These are phyloP conservation scores for Leishmania martiniquensis DNA, from an alignment of 208 protist genomes.

Conservation along the genomic window DNA sequence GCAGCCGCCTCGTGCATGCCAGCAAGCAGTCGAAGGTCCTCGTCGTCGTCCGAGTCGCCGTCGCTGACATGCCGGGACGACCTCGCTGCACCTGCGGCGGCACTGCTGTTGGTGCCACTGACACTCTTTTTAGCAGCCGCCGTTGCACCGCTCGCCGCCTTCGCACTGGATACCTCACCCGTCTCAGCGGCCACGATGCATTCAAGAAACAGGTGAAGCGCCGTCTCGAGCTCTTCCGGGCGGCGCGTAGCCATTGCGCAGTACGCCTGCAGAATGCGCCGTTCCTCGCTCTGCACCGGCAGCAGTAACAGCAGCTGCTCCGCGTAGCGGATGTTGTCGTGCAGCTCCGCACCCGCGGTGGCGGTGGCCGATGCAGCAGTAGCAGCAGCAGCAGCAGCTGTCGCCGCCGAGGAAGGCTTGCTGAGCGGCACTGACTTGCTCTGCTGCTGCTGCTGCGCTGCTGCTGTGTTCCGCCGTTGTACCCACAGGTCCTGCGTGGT, in stretches of 20 bases:
- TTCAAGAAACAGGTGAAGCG: slow-evolving; percentile 67
- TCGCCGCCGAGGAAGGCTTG: neutral
- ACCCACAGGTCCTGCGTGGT: slow-evolving; percentile 80
- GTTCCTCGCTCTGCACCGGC: slow-evolving; percentile 47
- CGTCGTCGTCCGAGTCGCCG: slow-evolving; percentile 40
- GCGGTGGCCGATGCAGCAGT: no score
- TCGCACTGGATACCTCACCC: slow-evolving; percentile 3
- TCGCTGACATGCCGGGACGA: neutral
- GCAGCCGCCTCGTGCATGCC: slow-evolving; percentile 26
- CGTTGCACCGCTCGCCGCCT: neutral
- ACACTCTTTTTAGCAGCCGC: neutral
- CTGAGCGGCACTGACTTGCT: neutral
- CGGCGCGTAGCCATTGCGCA: slow-evolving; percentile 71
- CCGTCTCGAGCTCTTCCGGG: slow-evolving; percentile 64
- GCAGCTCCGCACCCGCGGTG: slow-evolving; percentile 42
- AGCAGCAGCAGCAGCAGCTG: no score
- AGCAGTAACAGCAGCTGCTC: slow-evolving; percentile 87
- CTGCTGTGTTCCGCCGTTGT: slow-evolving; percentile 40
- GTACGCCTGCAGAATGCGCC: slow-evolving; percentile 82
- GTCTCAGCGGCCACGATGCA: slow-evolving; percentile 40
- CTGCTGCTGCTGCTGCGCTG: slow-evolving; percentile 25
- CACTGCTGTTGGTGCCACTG: neutral
- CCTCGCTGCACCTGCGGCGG: neutral
- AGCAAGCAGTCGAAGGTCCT: slow-evolving; percentile 55
- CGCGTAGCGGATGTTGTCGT: slow-evolving; percentile 81